phyloP scores from a whole-genome alignment of 2,329 filamentous ascomycete species.

The Neurospora sp. region DNA sequence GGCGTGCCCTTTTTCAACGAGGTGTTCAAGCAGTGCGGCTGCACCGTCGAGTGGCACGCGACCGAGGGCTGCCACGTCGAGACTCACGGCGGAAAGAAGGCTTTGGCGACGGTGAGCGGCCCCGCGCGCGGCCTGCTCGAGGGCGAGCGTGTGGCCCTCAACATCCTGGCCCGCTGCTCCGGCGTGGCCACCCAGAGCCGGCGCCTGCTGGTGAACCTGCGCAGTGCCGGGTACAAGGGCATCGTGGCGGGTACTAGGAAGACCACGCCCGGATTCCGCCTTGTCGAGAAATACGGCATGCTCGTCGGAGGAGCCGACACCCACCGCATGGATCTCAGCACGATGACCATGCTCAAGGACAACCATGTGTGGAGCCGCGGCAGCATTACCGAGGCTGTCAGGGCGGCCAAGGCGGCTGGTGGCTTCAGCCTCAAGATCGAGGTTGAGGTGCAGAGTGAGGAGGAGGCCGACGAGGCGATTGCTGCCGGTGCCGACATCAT shows the following conservation, averaged over 20 bases:
- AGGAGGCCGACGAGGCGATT: slow-evolving; percentile 85
- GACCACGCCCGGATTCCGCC: slow-evolving; percentile 88
- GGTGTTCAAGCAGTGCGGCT: slow-evolving; percentile 81
- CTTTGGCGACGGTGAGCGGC: slow-evolving; percentile 73
- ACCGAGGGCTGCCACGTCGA: slow-evolving; percentile 64
- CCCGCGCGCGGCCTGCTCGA: slow-evolving; percentile 73
- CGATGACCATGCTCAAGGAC: slow-evolving; percentile 99
- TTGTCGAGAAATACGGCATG: slow-evolving; percentile 98
- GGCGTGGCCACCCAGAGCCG: slow-evolving; percentile 70
- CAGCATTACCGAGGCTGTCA: slow-evolving; percentile 77
- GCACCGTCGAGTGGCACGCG: slow-evolving; percentile 82
- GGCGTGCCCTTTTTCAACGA: slow-evolving; percentile 94
- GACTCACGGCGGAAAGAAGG: slow-evolving; percentile 34
- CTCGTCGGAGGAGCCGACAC: slow-evolving; percentile 85
- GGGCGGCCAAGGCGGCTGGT: slow-evolving; percentile 70
- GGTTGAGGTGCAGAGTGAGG: slow-evolving; percentile 85
- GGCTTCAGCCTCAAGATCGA: slow-evolving; percentile 93
- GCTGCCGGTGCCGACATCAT: slow-evolving; percentile 85
- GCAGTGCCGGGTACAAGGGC: slow-evolving; percentile 65
- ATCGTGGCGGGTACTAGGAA: slow-evolving; percentile 91
- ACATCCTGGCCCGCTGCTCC: slow-evolving; percentile 81
- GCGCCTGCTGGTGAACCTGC: slow-evolving; percentile 44
- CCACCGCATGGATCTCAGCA: slow-evolving; percentile 81
- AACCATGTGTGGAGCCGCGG: slow-evolving; percentile 93
- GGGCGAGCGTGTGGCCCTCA: slow-evolving; percentile 89